Base-by-base conservation (phyloP, 257 asterid species). In the Solanum verrucosum region DNA sequence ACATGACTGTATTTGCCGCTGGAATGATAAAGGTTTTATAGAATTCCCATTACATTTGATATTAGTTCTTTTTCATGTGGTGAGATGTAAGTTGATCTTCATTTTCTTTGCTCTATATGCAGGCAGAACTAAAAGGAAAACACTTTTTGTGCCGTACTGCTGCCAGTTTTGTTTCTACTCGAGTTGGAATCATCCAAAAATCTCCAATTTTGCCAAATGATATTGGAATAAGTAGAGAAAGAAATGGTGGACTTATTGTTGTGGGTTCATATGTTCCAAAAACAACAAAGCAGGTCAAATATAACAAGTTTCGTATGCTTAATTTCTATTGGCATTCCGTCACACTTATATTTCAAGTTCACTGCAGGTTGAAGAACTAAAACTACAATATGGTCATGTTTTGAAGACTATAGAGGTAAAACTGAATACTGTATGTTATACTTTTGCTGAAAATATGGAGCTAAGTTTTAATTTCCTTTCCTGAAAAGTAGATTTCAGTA, bases 241-340 rank as follows among this genome's bases (percentile, higher is more conserved):
- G 92, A 91, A 86, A 88, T 86, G 98, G 98, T 77, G 99, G 98
- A 88, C 98, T 97, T 63, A 95, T 97, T 79, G 94, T 97, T 68
- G 98, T 97, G 56, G 99, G 99, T 78, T 97, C 99, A 33, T 95
- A 97, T 74, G 98, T 97, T 92, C 98, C 99, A 79, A 97, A 97
- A 91, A 97, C 99, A 52, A 97, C 99, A 87, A 97, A 91, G 89
- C 99, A 97, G 98, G 99, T 96, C 87, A 79, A 84, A 21, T 89
- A 86, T 78, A 70, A 84, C 35, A 78, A 49, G 16, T 88, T n/a
- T 38, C 15, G 6, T 15, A 83, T 27, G 35, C 83, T 71, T 46
- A 42, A 35, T 91, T 89, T 29, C 56, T 79, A 15, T 33, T 73
- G 60, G 70, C 84, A n/a, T 46, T 21, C 16, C 10, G 1, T 46